These are phyloP conservation scores for Tephrocybe rancida DNA, from an alignment of 768 basidiomycete species.

Conservation along the genomic window DNA sequence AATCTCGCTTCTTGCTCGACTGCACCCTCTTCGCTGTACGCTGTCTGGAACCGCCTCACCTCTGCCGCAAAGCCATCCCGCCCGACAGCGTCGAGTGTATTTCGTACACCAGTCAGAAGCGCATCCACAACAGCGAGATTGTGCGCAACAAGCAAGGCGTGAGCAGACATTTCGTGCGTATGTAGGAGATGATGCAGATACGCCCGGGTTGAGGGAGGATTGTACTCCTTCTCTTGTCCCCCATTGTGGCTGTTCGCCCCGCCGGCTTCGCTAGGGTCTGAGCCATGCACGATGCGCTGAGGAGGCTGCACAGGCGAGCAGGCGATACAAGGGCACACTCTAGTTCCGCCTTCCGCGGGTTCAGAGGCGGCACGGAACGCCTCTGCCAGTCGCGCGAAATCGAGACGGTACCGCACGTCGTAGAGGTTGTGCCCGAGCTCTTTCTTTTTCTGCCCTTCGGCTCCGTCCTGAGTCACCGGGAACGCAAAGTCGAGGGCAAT, in stretches of 20 bases:
- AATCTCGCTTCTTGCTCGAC: slow-evolving; percentile 51
- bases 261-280: not conserved
- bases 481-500: slow-evolving; percentile 81
- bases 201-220: slow-evolving; percentile 48
- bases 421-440: slow-evolving; percentile 72
- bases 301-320: slow-evolving; percentile 50
- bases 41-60: slow-evolving; percentile 47
- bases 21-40: slow-evolving; percentile 48
- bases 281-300: slow-evolving; percentile 46
- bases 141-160: slow-evolving; percentile 73
- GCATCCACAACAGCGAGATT: slow-evolving; percentile 69
- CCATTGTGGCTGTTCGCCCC: slow-evolving; percentile 7
- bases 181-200: slow-evolving; percentile 86
- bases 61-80: slow-evolving; percentile 40
- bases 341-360: slow-evolving; percentile 4
- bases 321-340: slow-evolving; percentile 53
- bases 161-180: slow-evolving; percentile 90
- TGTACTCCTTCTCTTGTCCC: slow-evolving; percentile 12
- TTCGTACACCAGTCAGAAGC: slow-evolving; percentile 65
- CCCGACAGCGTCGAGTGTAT: slow-evolving; percentile 22
- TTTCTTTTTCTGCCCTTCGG: not conserved
- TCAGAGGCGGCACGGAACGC: slow-evolving; percentile 30
- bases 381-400: slow-evolving; percentile 59
- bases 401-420: slow-evolving; percentile 52
- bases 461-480: slow-evolving; percentile 38